phyloP scores from a whole-genome alignment of 176 grass and related monocot genomes.

The Oryza meyeriana region DNA sequence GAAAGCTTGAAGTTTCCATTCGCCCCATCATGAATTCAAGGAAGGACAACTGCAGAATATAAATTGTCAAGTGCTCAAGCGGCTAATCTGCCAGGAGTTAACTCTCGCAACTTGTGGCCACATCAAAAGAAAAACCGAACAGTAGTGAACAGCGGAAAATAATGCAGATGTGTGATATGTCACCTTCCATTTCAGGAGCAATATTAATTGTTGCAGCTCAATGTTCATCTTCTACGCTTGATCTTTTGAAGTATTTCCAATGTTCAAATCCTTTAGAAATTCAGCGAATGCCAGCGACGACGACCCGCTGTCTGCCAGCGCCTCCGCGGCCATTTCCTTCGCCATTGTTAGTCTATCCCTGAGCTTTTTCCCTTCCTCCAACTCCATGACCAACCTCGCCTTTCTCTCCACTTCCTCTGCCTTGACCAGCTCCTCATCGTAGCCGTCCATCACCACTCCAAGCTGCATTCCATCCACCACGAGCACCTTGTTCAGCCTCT shows the following conservation, averaged over 20 bases:
- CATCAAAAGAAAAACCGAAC: not conserved
- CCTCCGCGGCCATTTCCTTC: slow-evolving; percentile 33
- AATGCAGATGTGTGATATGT: not conserved
- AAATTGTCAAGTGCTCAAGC: not conserved
- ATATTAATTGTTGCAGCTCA: not conserved
- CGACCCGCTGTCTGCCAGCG: slow-evolving; percentile 19
- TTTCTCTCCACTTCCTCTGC: slow-evolving; percentile 52
- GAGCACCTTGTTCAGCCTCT: slow-evolving; percentile 68
- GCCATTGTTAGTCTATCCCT: slow-evolving; percentile 21
- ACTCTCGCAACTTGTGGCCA: not conserved
- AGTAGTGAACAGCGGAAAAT: not conserved
- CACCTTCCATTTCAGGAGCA: not conserved
- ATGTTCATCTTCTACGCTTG: not conserved
- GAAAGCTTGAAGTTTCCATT: not conserved
- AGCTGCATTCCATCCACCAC: slow-evolving; percentile 42
- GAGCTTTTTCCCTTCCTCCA: slow-evolving; percentile 37
- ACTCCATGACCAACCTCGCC: slow-evolving; percentile 57
- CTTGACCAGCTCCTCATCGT: slow-evolving; percentile 49
- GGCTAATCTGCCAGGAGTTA: not conserved
- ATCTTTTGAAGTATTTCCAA: not conserved
- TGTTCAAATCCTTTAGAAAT: slow-evolving; percentile 36
- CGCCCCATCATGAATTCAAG: not conserved
- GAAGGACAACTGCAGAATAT: not conserved
- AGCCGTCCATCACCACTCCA: slow-evolving; percentile 51
- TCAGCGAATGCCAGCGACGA: slow-evolving; percentile 24